phyloP scores from a whole-genome alignment of 2,329 filamentous ascomycete genomes.

The Grosmannia penicillata region DNA sequence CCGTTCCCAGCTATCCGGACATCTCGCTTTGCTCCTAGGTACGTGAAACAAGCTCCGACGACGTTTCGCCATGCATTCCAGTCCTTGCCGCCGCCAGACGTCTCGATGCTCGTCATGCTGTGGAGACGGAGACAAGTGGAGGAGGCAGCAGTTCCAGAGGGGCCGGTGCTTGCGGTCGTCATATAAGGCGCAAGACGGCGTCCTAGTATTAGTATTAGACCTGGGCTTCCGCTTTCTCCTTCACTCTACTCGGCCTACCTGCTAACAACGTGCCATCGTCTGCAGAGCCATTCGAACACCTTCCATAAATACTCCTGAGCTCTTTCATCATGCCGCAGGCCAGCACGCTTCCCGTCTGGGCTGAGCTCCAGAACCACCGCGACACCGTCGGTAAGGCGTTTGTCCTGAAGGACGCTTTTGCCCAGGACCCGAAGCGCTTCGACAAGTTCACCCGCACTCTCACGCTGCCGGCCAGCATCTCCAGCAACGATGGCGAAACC shows the following conservation, averaged over 20 bases:
- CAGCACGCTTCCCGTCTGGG: constrained; percentile 75
- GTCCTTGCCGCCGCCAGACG: not conserved
- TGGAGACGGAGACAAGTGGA: not conserved
- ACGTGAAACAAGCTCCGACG: constrained; percentile 4
- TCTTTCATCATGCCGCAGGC: constrained; percentile 58
- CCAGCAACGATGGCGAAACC: constrained; percentile 36
- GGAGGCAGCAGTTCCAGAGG: not conserved
- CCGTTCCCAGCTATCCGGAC: too few relatives aligned
- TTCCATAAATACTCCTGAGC: not conserved
- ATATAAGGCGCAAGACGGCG: not conserved
- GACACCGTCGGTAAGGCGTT: constrained; percentile 75
- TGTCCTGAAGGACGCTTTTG: constrained; percentile 84
- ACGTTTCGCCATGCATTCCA: constrained; percentile 5
- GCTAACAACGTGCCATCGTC: not conserved
- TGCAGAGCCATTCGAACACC: too few relatives aligned
- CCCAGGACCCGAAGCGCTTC: constrained; percentile 77
- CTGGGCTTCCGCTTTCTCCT: not conserved
- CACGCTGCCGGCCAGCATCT: constrained; percentile 60
- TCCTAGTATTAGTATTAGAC: not conserved
- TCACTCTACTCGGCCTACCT: not conserved
- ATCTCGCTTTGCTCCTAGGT: not conserved
- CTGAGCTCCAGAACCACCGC: constrained; percentile 81
- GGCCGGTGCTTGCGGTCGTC: too few relatives aligned
- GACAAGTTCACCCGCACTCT: constrained; percentile 81
- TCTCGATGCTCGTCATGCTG: constrained; percentile 1